phyloP scores from a whole-genome alignment of 805 yeast species.

The Teunomyces stri region DNA sequence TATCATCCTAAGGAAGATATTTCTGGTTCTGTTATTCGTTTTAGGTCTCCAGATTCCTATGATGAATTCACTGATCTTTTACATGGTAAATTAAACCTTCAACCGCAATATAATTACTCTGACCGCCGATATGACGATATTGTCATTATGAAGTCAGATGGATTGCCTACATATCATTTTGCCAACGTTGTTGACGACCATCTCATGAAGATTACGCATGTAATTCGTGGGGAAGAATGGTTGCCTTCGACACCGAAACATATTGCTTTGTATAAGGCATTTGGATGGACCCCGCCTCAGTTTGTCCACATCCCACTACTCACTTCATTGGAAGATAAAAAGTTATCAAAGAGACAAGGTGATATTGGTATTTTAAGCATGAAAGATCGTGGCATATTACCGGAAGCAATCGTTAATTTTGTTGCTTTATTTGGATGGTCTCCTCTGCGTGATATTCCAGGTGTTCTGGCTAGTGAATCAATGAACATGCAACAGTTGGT shows the following conservation, averaged over 20 bases:
- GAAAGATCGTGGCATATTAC: constrained; percentile 62
- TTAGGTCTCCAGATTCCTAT: constrained; percentile 71
- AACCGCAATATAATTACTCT: constrained; percentile 68
- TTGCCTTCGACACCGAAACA: constrained; percentile 94
- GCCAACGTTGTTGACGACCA: constrained; percentile 97
- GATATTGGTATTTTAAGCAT: constrained; percentile 69
- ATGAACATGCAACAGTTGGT: constrained; percentile 52
- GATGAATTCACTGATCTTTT: constrained; percentile 68
- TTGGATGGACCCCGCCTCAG: constrained; percentile 80
- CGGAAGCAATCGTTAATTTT: constrained; percentile 86
- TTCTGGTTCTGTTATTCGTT: constrained; percentile 56
- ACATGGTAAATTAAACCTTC: constrained; percentile 74
- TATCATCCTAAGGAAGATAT: constrained; percentile 24
- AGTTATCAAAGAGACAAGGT: constrained; percentile 82
- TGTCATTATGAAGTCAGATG: constrained; percentile 87
- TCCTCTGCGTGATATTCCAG: constrained; percentile 56
- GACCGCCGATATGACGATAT: constrained; percentile 89
- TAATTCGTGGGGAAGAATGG: constrained; percentile 98
- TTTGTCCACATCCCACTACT: constrained; percentile 89
- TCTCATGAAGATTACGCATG: constrained; percentile 89
- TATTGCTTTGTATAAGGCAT: constrained; percentile 77
- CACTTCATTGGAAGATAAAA: constrained; percentile 69
- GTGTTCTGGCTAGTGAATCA: constrained; percentile 51
- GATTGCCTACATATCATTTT: constrained; percentile 92
- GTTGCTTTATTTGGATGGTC: constrained; percentile 95